Base-by-base conservation (phyloP, 1,139 yeast genomes). In the Pichia sp. region DNA sequence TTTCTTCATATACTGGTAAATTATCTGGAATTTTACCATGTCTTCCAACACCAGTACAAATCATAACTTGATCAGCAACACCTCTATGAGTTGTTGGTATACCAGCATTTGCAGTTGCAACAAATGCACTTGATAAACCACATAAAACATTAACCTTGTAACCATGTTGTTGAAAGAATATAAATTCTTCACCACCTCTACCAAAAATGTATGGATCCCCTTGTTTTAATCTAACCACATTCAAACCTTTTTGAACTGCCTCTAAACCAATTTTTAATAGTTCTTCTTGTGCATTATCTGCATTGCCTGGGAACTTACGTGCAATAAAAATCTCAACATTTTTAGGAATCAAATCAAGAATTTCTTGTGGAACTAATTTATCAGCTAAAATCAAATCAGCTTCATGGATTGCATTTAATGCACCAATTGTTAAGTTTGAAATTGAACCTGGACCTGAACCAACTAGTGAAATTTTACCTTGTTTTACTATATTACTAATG, bases 191-290 rank as follows among this genome's bases (percentile, higher is more conserved):
- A 27, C 96, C 96, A 30, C 98, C 98, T 50, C 98, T 78, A 5
- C 98, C 98, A 60, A 87, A 91, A 26, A 91, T 85, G 62, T 87
- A 91, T 6, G 98, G 97, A 60, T 91, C 98, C 32, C 98, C 98
- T 64, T 91, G 98, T 60, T 91, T 91, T 50, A 91, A 70, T 43
- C 98, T 70, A 4, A 91, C 93, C 1, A 91, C 96, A 46, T 76
- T 77, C 52, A 77, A 72, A 14, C 96, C 96, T 41, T 71, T 64
- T 30, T 66, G 48, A 28, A 87, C 60, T 0, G 80, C 82, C 30
- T 70, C 72, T 19, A 89, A 64, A 0, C 96, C 97, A 48, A 80
- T 63, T 18, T 70, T 67, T 28, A 87, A 66, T 30, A 91, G 69
- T 61, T 91, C 96, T 50, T 84, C 75, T 61, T 91, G 98, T 0